Conservation (phyloP, 805 yeast genomes). For the Kuraishia molischiana region DNA sequence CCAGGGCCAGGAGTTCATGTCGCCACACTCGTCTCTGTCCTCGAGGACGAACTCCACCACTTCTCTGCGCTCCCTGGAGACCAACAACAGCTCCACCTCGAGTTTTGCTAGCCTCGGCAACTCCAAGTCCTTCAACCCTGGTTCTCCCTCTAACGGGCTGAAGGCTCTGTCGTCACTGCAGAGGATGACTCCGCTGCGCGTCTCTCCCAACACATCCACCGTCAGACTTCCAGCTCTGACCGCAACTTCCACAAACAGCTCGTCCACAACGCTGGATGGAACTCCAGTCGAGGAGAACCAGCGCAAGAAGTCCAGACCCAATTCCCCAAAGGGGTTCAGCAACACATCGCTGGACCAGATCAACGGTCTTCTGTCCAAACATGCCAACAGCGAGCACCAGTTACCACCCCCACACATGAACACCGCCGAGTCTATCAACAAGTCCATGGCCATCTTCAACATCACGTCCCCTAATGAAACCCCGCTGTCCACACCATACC, state of each 20-base stretch:
- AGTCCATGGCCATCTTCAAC: conserved; percentile 18
- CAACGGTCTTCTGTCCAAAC: conserved; percentile 10
- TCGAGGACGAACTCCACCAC: conserved; percentile 21
- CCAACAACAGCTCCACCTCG: conserved; percentile 15
- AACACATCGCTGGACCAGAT: conserved; percentile 15
- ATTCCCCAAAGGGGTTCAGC: conserved; percentile 14
- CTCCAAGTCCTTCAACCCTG: background rate
- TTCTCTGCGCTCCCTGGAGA: conserved; percentile 20
- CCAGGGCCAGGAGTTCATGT: conserved; percentile 6
- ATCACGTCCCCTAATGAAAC: conserved; percentile 23
- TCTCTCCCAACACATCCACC: conserved; percentile 13
- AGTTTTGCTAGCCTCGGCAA: conserved; percentile 5
- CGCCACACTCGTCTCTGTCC: conserved; percentile 18
- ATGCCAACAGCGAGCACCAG: background rate
- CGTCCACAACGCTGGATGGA: conserved; percentile 6
- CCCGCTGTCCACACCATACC: conserved; percentile 24
- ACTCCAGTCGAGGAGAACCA: conserved; percentile 35
- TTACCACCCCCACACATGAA: background rate
- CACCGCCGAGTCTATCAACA: conserved; percentile 1
- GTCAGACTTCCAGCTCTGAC: conserved; percentile 3
- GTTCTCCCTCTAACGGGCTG: conserved; percentile 11
- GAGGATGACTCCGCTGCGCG: conserved; percentile 49
- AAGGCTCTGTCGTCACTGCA: conserved; percentile 42
- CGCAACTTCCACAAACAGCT: conserved; percentile 5
- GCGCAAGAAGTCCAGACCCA: conserved; percentile 28